Base-by-base conservation (phyloP, 2,329 filamentous ascomycete species). In the Penicillium italicum region DNA sequence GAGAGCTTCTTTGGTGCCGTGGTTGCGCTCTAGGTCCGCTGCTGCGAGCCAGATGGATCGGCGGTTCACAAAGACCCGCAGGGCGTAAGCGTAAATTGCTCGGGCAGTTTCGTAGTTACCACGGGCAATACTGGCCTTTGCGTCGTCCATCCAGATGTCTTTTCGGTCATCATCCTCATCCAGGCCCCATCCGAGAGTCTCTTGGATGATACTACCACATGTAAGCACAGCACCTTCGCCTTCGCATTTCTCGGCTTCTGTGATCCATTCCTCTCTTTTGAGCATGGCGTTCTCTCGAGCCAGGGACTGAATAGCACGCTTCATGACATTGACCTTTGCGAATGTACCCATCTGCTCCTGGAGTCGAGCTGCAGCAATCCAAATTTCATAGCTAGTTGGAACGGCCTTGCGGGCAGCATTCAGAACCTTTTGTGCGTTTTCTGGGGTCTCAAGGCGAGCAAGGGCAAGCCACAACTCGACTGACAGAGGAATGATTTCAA, bases 161-260 rank as follows among this genome's bases (percentile, higher is more conserved):
- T 95, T 96, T 28, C 94, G 87, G 70, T 97, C 93, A 65, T 99
- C 94, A 65, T 97, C 92, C 73, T 97, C 93, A 63, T 97, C 94
- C 34, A 99, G 78, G 4, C 89, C 85, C 86, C 91, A 99, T 16
- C 92, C 93, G 0, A 99, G 82, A 0, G 94, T 99, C 69, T 97
- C 91, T 44, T 88, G 86, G 62, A 99, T 88, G 62, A 99, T 97
- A 45, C 90, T 88, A 59, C 87, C 87, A 69, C 92, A 96, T 0
- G 94, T 97, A 40, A 92, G 79, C 11, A 89, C 80, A 16, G 92
- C 91, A 7, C 91, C 92, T 71, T 97, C 94, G 55, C 90, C 88
- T 74, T 99, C 94, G 69, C 93, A 97, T 61, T 89, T 89, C 72
- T 99, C 94, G 0, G 94, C 95, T 73, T 97, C 91, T 5, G 84